phyloP scores from a whole-genome alignment of 2,329 filamentous ascomycete genomes.

The Aspergillus chevalieri region DNA sequence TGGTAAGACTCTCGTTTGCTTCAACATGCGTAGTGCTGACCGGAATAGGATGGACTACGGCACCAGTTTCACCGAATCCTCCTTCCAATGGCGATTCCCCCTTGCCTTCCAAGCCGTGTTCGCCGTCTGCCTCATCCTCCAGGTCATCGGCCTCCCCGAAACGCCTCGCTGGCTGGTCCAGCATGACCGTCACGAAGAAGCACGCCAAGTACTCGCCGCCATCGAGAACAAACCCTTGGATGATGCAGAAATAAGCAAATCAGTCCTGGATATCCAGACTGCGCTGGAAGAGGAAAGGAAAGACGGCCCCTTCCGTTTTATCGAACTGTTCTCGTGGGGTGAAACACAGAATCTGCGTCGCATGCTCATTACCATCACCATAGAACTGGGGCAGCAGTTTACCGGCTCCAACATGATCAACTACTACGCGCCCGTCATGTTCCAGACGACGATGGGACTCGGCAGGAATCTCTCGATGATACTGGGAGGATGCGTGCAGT shows the following conservation, averaged over 20 bases:
- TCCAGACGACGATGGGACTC: conserved; percentile 34
- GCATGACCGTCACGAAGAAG: conserved; percentile 21
- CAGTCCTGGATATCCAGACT: conserved; percentile 16
- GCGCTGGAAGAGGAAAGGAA: conserved; percentile 16
- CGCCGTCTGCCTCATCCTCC: conserved; percentile 20
- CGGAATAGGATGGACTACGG: conserved; percentile 33
- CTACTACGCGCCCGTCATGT: conserved; percentile 38
- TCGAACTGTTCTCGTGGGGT: conserved; percentile 29
- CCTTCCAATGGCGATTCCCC: conserved; percentile 26
- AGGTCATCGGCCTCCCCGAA: conserved; percentile 22
- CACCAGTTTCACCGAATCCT: conserved; percentile 33
- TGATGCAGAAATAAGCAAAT: conserved; percentile 9
- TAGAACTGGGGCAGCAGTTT: conserved; percentile 33
- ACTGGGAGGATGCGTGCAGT: conserved; percentile 43
- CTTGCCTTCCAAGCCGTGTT: conserved; percentile 25
- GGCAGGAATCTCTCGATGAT: conserved; percentile 47
- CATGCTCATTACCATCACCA: conserved; percentile 27
- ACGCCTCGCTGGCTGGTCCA: conserved; percentile 26
- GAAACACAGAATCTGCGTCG: conserved; percentile 28
- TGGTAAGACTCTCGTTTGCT: conserved; percentile 20
- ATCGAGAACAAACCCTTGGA: conserved; percentile 9
- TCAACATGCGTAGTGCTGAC: conserved; percentile 12
- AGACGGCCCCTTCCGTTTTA: conserved; percentile 31
- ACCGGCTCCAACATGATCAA: conserved; percentile 36
- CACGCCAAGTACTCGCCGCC: conserved; percentile 17